Evolutionary conservation across 495 filamentous ascomycete species (phyloP), one percentile per base, ranked within the genome.

Genomic region (Aspergillus hancockii): DNA sequence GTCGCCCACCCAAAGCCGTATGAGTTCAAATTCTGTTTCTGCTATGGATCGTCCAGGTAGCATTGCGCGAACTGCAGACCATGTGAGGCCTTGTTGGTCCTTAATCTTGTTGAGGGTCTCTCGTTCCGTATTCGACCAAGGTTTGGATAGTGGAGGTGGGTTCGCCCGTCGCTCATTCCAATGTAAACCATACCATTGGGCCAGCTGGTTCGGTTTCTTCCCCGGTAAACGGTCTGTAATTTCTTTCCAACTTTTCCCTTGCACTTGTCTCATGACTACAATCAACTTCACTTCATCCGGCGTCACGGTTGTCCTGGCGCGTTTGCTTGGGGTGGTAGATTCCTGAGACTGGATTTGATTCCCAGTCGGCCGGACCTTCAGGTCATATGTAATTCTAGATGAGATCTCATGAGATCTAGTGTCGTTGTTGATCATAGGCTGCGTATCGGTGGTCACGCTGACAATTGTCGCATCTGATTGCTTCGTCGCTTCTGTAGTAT

Each of bases 1-100:
- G 12, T 47, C 62, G 16, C 59, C 71, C 49, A 66, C 73, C 71
- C 72, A 79, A 18, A 69, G 59, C 57, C 67, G 68, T 49, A 79
- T 56, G 58, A 78, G 52, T 46, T 79, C 69, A 56, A 71, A 72
- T 51, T 79, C 75, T 43, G 76, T 64, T 50, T 76, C 77, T 19
- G 64, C 49, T 32, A 62, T 62, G 18, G 72, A 63, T 14, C 77
- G 71, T 43, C 62, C 58, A 12, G 70, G 71, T 10, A 79, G 55
- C 22, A 62, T 57, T 18, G 55, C 49, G 34, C 64, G 67, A 16
- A 79, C 70, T 22, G 55, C 56, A 61, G 54, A 16, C 75, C 75
- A 79, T 13, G 65, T 66, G 13, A 78, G 66, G 56, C 66, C 73
- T 19, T 55, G 47, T 51, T 70, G 57, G 34, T 66, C 63, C 50